A percentile compares a stretch with the other conserved stretches of the same genome.
These are phyloP conservation scores for Malassezia brasiliensis DNA, from an alignment of 1,284 basidiomycete genomes.

Conservation along the genomic window DNA sequence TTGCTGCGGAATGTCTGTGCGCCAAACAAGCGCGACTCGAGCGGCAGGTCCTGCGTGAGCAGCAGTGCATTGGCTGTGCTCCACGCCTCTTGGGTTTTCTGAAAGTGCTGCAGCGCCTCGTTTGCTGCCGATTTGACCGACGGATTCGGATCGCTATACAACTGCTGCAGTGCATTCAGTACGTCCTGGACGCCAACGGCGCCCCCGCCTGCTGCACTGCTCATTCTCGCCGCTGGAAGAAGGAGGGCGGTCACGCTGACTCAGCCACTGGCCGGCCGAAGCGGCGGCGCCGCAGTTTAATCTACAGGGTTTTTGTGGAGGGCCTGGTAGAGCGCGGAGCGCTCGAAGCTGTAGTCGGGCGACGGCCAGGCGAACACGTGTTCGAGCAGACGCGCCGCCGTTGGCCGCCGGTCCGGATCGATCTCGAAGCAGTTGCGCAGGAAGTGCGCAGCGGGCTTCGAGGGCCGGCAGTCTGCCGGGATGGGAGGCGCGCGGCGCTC, in stretches of 20 bases:
- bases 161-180: conserved; percentile 52
- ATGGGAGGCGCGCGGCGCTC: conserved; percentile 76
- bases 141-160: conserved; percentile 64
- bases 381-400: conserved; percentile 66
- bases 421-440: conserved; percentile 79
- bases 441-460: conserved; percentile 72
- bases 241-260: background rate
- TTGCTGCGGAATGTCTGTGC: conserved; percentile 94
- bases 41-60: conserved; percentile 65
- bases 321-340: conserved; percentile 27
- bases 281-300: background rate
- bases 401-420: conserved; percentile 76
- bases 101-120: conserved; percentile 49
- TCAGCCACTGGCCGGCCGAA: background rate
- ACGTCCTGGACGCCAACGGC: conserved; percentile 38
- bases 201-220: conserved; percentile 4
- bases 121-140: conserved; percentile 61
- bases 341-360: conserved; percentile 32
- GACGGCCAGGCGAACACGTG: conserved; percentile 62
- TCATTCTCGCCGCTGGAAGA: conserved; percentile 4
- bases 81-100: conserved; percentile 75
- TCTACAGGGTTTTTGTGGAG: conserved; percentile 8
- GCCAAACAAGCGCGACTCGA: conserved; percentile 79
- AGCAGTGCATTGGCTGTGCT: conserved; percentile 83
- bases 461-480: conserved; percentile 68